Conservation (phyloP, 768 basidiomycete genomes). For the Leccinum broughii region DNA sequence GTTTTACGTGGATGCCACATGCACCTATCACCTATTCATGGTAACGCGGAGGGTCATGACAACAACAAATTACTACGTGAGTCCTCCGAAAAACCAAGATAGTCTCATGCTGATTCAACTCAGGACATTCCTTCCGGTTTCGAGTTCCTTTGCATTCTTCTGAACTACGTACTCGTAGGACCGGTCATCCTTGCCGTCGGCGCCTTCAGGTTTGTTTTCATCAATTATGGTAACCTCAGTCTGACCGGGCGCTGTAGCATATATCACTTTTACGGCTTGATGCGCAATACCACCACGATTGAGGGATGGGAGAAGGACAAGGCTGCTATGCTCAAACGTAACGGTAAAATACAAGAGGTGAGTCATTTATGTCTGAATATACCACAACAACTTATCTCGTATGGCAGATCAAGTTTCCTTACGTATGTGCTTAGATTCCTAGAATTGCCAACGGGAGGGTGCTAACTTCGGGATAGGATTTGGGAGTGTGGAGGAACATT, state of each 20-base stretch:
- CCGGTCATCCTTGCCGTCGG: conserved; percentile 90
- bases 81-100: conserved; percentile 16
- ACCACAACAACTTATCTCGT: conserved; percentile 4
- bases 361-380: conserved; percentile 4
- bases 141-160: conserved; percentile 82
- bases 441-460: background rate
- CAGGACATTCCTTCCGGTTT: conserved; percentile 67
- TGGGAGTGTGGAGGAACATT: conserved; percentile 74
- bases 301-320: conserved; percentile 99
- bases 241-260: conserved; percentile 49
- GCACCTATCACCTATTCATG: conserved; percentile 86
- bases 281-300: conserved; percentile 89
- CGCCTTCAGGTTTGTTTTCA: conserved; percentile 68
- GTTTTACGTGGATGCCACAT: conserved; percentile 89
- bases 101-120: background rate
- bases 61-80: conserved; percentile 56
- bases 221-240: background rate
- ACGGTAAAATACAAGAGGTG: conserved; percentile 85
- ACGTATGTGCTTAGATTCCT: conserved; percentile 52
- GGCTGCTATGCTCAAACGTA: conserved; percentile 77
- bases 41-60: conserved; percentile 62
- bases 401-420: conserved; percentile 84
- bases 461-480: conserved; percentile 53
- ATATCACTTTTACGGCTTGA: conserved; percentile 81
- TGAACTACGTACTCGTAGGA: conserved; percentile 83